phyloP scores from a whole-genome alignment of 2,329 filamentous ascomycete genomes.

The Apiospora arundinis region DNA sequence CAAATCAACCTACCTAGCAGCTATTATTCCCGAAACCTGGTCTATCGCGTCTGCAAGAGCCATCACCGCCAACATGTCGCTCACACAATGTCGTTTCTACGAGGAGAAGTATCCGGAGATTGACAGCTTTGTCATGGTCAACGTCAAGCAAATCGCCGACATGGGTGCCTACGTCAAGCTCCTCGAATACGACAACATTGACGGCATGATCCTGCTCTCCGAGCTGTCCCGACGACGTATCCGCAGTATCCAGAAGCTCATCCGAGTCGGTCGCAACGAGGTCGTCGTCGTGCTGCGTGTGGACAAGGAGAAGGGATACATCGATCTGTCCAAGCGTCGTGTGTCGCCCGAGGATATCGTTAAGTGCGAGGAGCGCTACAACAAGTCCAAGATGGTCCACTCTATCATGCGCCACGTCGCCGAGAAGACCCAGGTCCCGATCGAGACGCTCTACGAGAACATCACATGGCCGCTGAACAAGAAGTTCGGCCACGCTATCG shows the following conservation, averaged over 20 bases:
- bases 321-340: constrained; percentile 97
- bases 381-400: constrained; percentile 99
- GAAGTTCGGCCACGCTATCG: constrained; percentile 94
- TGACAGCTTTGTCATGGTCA: constrained; percentile 99
- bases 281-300: constrained; percentile 98
- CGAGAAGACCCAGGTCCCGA: constrained; percentile 94
- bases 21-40: constrained; percentile 7
- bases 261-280: constrained; percentile 96
- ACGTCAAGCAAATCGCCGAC: constrained; percentile 99
- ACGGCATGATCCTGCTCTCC: constrained; percentile 99
- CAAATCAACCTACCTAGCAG: constrained; percentile 4
- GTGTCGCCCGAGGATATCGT: constrained; percentile 97
- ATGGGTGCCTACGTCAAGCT: constrained; percentile 99
- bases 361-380: constrained; percentile 99
- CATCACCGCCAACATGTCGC: constrained; percentile 77
- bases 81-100: constrained; percentile 96
- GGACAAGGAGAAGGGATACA: constrained; percentile 99
- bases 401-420: constrained; percentile 99
- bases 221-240: constrained; percentile 98
- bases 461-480: constrained; percentile 98
- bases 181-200: constrained; percentile 99
- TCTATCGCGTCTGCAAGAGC: not conserved
- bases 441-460: constrained; percentile 90
- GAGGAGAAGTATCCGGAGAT: constrained; percentile 98
- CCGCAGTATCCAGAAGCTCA: constrained; percentile 97